Evolutionary conservation across 768 basidiomycete genomes (phyloP).

Genomic region (Boletales sp.): DNA sequence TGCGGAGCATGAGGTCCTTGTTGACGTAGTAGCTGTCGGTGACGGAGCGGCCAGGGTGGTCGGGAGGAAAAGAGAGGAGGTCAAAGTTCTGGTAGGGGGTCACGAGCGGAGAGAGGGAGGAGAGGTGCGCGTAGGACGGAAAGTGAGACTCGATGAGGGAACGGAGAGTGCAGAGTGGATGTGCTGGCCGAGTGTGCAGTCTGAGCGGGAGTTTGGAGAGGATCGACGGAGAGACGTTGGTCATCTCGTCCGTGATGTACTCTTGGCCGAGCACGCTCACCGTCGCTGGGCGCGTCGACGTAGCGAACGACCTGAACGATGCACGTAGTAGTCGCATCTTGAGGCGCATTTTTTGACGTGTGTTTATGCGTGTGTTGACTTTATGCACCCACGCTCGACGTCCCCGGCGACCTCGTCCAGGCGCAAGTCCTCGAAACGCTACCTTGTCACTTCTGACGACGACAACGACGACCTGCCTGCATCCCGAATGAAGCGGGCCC

Average conservation of each 20-base stretch:
- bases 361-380: not conserved
- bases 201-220: constrained; percentile 73
- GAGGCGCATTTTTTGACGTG: not conserved
- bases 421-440: constrained; percentile 26
- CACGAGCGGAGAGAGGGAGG: constrained; percentile 84
- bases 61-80: constrained; percentile 87
- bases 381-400: not conserved
- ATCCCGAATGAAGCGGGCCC: constrained; percentile 23
- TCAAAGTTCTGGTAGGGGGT: constrained; percentile 93
- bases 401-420: constrained; percentile 1
- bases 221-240: constrained; percentile 86
- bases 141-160: constrained; percentile 83
- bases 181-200: constrained; percentile 71
- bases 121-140: constrained; percentile 64
- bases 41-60: constrained; percentile 88
- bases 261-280: constrained; percentile 56
- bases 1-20: constrained; percentile 85
- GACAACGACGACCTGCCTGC: constrained; percentile 43
- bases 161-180: constrained; percentile 87
- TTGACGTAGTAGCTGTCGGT: constrained; percentile 98
- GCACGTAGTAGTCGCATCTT: constrained; percentile 3
- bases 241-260: constrained; percentile 74
- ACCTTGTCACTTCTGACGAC: constrained; percentile 34
- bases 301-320: constrained; percentile 5
- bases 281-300: constrained; percentile 9